A percentile compares a stretch with the other conserved stretches of the same genome.
Conservation (phyloP, 2,329 filamentous ascomycete species). For the Hymenoscyphus infarciens region DNA sequence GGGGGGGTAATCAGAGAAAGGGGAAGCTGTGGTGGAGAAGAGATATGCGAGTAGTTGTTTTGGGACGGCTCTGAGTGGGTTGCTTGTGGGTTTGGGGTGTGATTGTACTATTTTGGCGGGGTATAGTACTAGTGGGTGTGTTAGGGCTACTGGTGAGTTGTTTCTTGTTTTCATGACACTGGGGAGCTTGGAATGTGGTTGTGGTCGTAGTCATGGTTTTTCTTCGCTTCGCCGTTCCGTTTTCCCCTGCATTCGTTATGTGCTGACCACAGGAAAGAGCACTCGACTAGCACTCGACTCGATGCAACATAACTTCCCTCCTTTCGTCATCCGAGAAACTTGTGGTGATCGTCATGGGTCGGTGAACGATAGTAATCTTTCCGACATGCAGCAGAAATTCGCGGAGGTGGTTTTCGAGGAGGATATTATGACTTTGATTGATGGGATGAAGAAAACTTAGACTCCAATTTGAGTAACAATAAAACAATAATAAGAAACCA, state of each 20-base stretch:
- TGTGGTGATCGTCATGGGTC: conserved; percentile 44
- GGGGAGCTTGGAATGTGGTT: not conserved
- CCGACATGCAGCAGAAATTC: conserved; percentile 46
- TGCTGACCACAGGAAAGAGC: conserved; percentile 21
- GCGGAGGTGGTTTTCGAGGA: conserved; percentile 42
- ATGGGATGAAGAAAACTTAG: conserved; percentile 7
- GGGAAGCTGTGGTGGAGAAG: conserved; percentile 40
- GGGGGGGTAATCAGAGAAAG: conserved; percentile 11
- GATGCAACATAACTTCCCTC: conserved; percentile 43
- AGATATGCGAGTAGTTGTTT: conserved; percentile 43
- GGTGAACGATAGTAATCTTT: conserved; percentile 45
- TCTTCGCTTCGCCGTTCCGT: not conserved
- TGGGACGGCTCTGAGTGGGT: conserved; percentile 41
- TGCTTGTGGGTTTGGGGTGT: conserved; percentile 31
- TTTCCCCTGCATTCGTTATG: no score
- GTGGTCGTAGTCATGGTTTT: not conserved
- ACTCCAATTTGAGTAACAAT: not conserved
- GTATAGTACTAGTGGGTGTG: conserved; percentile 46
- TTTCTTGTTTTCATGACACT: no score
- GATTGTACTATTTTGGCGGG: conserved; percentile 45
- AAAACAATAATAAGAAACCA: not conserved
- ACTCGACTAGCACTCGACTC: conserved; percentile 43
- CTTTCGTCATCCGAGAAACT: conserved; percentile 42
- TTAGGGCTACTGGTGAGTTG: conserved; percentile 37
- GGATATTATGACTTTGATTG: conserved; percentile 15